phyloP scores from a whole-genome alignment of 2,329 filamentous ascomycete species.

The Calonectria henricotiae region DNA sequence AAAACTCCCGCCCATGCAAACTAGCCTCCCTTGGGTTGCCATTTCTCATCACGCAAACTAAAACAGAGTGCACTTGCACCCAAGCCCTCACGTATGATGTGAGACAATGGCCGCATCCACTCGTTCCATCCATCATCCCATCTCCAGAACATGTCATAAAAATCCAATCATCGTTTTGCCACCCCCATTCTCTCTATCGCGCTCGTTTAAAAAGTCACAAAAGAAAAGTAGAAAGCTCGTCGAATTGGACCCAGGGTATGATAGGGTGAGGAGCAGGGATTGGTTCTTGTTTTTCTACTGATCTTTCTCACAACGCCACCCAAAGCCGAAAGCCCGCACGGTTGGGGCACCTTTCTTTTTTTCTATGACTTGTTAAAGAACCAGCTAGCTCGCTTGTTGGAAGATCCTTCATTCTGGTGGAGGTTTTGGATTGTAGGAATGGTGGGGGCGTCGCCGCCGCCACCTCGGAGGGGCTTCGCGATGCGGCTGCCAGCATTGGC shows the following conservation, averaged over 20 bases:
- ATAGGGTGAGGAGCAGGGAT: conserved; percentile 19
- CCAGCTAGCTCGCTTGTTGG: conserved; percentile 81
- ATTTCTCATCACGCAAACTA: conserved; percentile 30
- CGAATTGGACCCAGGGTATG: conserved; percentile 36
- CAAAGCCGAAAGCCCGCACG: conserved; percentile 46
- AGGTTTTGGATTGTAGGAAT: conserved; percentile 73
- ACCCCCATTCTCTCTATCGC: conserved; percentile 49
- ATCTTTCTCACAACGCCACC: conserved; percentile 51
- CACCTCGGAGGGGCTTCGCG: conserved; percentile 79
- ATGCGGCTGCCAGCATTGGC: conserved; percentile 76
- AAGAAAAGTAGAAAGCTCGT: conserved; percentile 45
- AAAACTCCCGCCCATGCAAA: conserved; percentile 50
- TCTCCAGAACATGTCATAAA: conserved; percentile 51
- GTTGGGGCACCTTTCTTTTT: conserved; percentile 38
- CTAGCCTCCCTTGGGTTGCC: conserved; percentile 39
- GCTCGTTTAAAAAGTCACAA: conserved; percentile 46
- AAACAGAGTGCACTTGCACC: conserved; percentile 33
- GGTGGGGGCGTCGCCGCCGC: conserved; percentile 67
- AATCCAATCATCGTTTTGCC: conserved; percentile 54
- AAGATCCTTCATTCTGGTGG: conserved; percentile 71
- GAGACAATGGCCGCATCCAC: conserved; percentile 38
- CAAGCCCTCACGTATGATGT: conserved; percentile 33
- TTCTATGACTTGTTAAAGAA: conserved; percentile 77
- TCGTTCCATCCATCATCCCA: conserved; percentile 43
- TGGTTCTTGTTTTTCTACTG: conserved; percentile 31